Percentiles rank a stretch among this genome's conserved stretches.
Evolutionary conservation across 2,329 filamentous ascomycete genomes (phyloP).

Genomic region (Ophiosphaerella herpotricha): DNA sequence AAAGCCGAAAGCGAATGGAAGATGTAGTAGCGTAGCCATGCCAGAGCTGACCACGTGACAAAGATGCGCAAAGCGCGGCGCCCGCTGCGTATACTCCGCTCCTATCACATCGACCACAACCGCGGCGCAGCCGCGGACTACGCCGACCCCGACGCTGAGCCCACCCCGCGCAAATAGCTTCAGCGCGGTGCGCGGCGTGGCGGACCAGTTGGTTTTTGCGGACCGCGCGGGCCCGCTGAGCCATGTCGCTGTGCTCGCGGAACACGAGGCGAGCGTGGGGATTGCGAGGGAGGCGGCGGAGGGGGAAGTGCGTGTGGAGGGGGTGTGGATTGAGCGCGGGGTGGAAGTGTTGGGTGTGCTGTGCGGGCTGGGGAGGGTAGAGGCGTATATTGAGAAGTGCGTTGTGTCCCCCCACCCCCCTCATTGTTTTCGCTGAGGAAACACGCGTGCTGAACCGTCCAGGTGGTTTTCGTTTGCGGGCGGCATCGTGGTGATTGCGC

Average conservation of each 20-base stretch:
- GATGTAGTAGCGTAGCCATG: too few relatives aligned
- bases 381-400: constrained; percentile 37
- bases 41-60: too few relatives aligned
- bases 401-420: not conserved
- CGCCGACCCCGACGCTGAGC: constrained; percentile 4
- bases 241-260: constrained; percentile 33
- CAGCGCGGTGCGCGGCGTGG: not conserved
- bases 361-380: constrained; percentile 28
- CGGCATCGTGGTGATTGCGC: constrained; percentile 41
- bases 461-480: constrained; percentile 34
- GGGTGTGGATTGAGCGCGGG: constrained; percentile 33
- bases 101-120: too few relatives aligned
- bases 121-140: constrained; percentile 11
- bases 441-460: not conserved
- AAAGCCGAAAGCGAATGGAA: constrained; percentile 26
- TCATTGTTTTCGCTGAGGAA: too few relatives aligned
- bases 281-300: constrained; percentile 16
- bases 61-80: too few relatives aligned
- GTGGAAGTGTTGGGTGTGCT: constrained; percentile 32
- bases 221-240: constrained; percentile 25
- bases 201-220: constrained; percentile 14
- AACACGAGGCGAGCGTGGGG: constrained; percentile 34
- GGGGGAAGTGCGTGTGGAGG: not conserved
- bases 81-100: too few relatives aligned
- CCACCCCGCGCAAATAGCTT: too few relatives aligned